These are phyloP conservation scores for Eucalyptus shirleyi DNA, from an alignment of 345 rosid genomes.

Conservation along the genomic window DNA sequence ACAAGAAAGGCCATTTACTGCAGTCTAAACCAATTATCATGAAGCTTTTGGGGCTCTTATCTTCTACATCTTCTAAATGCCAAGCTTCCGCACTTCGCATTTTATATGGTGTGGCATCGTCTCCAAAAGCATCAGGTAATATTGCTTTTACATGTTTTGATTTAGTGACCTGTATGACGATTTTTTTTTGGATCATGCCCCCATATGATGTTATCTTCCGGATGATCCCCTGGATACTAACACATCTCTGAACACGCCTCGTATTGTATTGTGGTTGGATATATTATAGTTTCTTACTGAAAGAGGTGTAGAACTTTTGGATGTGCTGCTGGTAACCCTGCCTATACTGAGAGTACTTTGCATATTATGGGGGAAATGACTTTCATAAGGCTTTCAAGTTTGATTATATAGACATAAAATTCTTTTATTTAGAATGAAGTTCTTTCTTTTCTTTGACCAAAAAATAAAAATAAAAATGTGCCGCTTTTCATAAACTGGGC, in stretches of 20 bases:
- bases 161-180: background rate
- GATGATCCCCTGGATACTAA: background rate
- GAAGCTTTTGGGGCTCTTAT: conserved; percentile 13
- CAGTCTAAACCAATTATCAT: conserved; percentile 15
- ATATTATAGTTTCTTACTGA: background rate
- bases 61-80: conserved; percentile 7
- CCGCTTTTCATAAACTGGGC: background rate
- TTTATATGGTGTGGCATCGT: conserved; percentile 21
- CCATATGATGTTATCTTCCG: background rate
- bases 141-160: background rate
- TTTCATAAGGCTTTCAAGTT: background rate
- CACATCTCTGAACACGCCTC: background rate
- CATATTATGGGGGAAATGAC: background rate
- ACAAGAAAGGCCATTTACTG: conserved; percentile 21
- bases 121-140: conserved; percentile 34
- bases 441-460: background rate
- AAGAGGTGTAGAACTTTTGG: background rate
- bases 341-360: background rate
- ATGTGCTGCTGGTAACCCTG: background rate
- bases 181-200: background rate
- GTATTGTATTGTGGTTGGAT: background rate
- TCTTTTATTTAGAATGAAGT: background rate
- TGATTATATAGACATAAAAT: background rate
- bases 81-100: conserved; percentile 14
- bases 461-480: background rate